These are phyloP conservation scores for Dryas integrifolia DNA, from an alignment of 331 rosid genomes.

Conservation along the genomic window DNA sequence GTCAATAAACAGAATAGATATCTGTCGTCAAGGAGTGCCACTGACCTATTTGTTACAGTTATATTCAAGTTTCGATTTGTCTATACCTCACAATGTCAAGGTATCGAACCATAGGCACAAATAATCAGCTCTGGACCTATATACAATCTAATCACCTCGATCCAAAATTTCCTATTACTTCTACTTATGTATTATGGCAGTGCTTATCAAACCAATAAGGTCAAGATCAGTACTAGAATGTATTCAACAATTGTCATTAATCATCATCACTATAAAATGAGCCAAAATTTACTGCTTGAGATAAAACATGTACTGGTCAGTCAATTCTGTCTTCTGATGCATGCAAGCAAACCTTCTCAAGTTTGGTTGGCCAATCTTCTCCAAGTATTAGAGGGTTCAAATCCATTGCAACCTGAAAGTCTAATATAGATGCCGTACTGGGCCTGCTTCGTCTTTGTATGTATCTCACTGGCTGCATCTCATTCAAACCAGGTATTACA, in stretches of 20 bases:
- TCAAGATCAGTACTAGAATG: conserved; percentile 23
- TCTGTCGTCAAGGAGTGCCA: conserved; percentile 27
- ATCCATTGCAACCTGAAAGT: conserved; percentile 55
- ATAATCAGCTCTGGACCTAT: conserved; percentile 42
- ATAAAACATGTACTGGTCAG: conserved; percentile 25
- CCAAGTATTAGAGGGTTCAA: conserved; percentile 58
- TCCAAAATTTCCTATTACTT: conserved; percentile 26
- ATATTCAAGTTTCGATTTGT: conserved; percentile 29
- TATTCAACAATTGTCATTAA: too few relatives aligned
- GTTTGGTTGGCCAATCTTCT: conserved; percentile 52
- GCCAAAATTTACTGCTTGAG: conserved; percentile 20
- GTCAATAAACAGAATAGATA: conserved; percentile 29
- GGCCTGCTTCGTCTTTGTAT: conserved; percentile 39
- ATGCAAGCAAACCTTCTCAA: conserved; percentile 49
- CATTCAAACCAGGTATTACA: conserved; percentile 22
- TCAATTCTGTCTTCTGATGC: conserved; percentile 36
- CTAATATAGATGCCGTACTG: conserved; percentile 40
- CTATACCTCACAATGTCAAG: conserved; percentile 33
- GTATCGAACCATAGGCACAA: background rate
- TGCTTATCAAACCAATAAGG: conserved; percentile 25
- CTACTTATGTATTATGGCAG: conserved; percentile 22
- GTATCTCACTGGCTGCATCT: conserved; percentile 20
- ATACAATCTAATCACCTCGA: conserved; percentile 37
- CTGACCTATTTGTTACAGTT: conserved; percentile 32
- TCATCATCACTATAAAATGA: background rate